Base-by-base conservation (phyloP, 805 yeast genomes). In the Schwanniomyces pseudopolymorphus region DNA sequence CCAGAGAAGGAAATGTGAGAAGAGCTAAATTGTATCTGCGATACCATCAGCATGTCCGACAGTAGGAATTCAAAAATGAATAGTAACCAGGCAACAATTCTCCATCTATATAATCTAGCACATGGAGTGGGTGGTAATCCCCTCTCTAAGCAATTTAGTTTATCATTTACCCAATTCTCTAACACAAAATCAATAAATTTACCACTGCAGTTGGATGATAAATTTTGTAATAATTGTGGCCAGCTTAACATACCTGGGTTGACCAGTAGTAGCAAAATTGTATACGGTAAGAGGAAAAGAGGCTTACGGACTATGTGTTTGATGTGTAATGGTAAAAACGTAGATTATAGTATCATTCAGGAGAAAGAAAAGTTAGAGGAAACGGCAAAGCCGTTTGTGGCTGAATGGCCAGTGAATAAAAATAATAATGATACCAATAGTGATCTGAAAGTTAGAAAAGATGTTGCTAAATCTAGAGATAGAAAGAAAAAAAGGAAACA, bases 401-500 rank as follows among this genome's bases (percentile, higher is more conserved):
- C 51, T 4, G 41, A 42, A 42, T 50, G 53, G 53, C 45, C 45
- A 13, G 36, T 27, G 20, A 35, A 42, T 8, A 48, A 42, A 24
- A 45, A 42, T 17, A 11, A 31, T 20, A 17, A 31, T 14, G 19
- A n/a, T 14, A 14, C 5, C 19, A 31, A 31, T 14, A 16, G 4
- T 22, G 8, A 22, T 14, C 17, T 14, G 20, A 36, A 20, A 6
- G 48, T 48, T 3, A 33, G 26, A 14, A 38, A 42, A 13, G 45
- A 40, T 4, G 10, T 35, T 17, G 14, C 37, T 24, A 41, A 45
- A 25, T 66, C 72, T 1, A 74, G 69, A 51, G 69, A 67, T 19
- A 60, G 78, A 39, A 66, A 74, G 14, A 79, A 77, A 56, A 78
- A 76, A 60, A 63, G 79, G 39, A 78, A 75, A 57, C 66, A 66